Evolutionary conservation across 192 early-diverging fungal species (phyloP).

Genomic region (Podila epicladia): DNA sequence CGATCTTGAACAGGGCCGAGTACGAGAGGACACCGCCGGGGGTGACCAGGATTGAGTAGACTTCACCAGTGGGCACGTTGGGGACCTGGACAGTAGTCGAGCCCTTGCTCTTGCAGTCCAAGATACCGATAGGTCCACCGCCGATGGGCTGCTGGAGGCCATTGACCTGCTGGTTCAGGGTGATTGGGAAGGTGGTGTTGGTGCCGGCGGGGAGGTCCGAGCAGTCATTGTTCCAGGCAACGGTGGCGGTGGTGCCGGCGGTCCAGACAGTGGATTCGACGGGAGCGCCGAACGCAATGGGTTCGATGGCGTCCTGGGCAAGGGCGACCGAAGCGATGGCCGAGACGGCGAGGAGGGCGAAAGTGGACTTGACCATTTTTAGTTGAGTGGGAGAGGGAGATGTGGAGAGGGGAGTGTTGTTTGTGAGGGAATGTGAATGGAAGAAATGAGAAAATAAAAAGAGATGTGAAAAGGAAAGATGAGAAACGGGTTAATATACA

Average conservation of each 20-base stretch:
- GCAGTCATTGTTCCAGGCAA: conserved; percentile 28
- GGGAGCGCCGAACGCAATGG: conserved; percentile 11
- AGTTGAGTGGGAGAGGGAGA: conserved; percentile 1
- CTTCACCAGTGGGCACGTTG: conserved; percentile 6
- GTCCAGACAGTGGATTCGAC: conserved; percentile 17
- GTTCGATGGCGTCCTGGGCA: conserved; percentile 6
- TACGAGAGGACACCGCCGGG: conserved; percentile 19
- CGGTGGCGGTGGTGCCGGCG: conserved; percentile 4
- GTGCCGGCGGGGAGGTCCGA: background rate
- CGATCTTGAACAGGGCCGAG: conserved; percentile 43
- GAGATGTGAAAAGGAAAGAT: background rate
- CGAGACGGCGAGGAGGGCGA: conserved; percentile 11
- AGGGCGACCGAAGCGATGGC: conserved; percentile 19
- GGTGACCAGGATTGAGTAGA: conserved; percentile 41
- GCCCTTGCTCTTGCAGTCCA: conserved; percentile 20
- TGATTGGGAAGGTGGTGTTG: conserved; percentile 23
- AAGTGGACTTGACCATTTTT: conserved; percentile 23
- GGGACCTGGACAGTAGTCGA: conserved; percentile 14
- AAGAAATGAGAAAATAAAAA: conserved; percentile 16
- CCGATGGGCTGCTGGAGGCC: conserved; percentile 3
- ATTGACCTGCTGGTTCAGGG: conserved; percentile 4
- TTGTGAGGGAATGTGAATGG: conserved; percentile 3
- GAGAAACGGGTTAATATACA: background rate
- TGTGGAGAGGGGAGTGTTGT: conserved; percentile 22
- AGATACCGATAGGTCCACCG: conserved; percentile 9